A percentile compares a stretch with the other conserved stretches of the same genome.
These are phyloP conservation scores for Epichloe amarillans DNA, from an alignment of 2,329 filamentous ascomycete genomes.

Conservation along the genomic window DNA sequence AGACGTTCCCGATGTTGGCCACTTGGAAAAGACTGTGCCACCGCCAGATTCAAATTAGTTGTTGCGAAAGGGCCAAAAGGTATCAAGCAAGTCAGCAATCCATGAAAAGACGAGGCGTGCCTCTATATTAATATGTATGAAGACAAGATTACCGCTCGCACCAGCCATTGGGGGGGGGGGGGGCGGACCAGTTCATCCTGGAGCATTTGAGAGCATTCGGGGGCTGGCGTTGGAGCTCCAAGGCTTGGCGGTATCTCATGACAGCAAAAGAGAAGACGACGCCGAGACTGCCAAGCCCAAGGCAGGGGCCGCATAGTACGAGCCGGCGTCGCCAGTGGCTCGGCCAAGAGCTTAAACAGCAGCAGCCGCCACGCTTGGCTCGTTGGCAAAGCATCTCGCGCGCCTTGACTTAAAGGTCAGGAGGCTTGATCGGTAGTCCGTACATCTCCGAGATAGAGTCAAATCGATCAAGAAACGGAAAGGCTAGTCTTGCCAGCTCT, in stretches of 20 bases:
- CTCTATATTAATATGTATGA: constrained; percentile 3
- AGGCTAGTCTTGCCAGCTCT: neutral
- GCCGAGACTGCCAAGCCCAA: constrained; percentile 12
- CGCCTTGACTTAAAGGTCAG: neutral
- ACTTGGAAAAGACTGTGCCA: neutral
- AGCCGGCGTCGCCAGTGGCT: constrained; percentile 2
- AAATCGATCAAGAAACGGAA: neutral
- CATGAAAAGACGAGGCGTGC: neutral
- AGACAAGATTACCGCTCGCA: neutral
- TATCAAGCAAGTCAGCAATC: neutral
- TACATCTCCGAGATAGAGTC: neutral
- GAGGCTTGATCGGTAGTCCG: neutral
- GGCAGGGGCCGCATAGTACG: constrained; percentile 2
- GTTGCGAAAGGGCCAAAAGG: neutral
- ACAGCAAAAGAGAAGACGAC: constrained; percentile 5
- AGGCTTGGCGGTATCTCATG: constrained; percentile 10
- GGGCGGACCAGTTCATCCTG: constrained; percentile 1
- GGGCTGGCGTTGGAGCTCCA: constrained; percentile 5
- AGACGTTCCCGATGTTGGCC: neutral
- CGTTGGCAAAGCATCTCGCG: neutral
- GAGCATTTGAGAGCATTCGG: neutral
- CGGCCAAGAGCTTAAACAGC: neutral
- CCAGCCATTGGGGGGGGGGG: neutral
- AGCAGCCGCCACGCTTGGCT: neutral
- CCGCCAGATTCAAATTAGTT: neutral